Evolutionary conservation across 164 flowering plant species (phyloP), one percentile per base, ranked within the genome.

Genomic region (Cinnamomum chago): DNA sequence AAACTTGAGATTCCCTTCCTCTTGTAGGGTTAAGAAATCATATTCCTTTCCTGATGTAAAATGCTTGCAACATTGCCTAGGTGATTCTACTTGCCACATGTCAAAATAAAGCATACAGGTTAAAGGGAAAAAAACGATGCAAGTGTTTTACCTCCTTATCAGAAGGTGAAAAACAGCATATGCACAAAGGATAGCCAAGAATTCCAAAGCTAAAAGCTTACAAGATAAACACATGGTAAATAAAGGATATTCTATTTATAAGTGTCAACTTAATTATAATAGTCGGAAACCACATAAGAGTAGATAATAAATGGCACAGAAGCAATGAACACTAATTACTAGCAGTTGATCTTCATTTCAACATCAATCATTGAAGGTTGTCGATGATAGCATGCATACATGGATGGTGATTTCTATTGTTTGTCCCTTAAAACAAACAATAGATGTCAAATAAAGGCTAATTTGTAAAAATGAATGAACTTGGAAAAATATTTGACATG

Each of bases 1-100:
- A 73, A 65, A 79, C 22, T n/a, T 10, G 40, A 28, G 70, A 27
- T 85, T 88, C 91, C 91, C 82, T 70, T 74, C 66, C 52, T 51
- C 62, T 68, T 75, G 77, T 35, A 80, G 69, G 51, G 60, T 68
- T 23, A 25, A 24, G 67, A 83, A 79, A 52, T 76, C 75, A 70
- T 11, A 25, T 68, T 76, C 81, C 28, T 60, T 72, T 71, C 72
- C 82, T 72, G 83, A 64, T 47, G 67, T 76, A 24, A 30, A 79
- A 70, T 76, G 81, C 79, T 76, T 51, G 47, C 52, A 58, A 76
- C 58, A 70, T 23, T 79, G 80, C 72, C 70, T n/a, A 68, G 76
- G 72, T 67, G 84, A 67, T 24, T 81, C 93, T 85, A 81, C 72
- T 76, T 66, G 25, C 76, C 77, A 75, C 72, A 74, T 52, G 28